Percentiles rank a stretch among this genome's conserved stretches.
Evolutionary conservation across 768 basidiomycete genomes (phyloP).

Genomic region (Mycena pura): DNA sequence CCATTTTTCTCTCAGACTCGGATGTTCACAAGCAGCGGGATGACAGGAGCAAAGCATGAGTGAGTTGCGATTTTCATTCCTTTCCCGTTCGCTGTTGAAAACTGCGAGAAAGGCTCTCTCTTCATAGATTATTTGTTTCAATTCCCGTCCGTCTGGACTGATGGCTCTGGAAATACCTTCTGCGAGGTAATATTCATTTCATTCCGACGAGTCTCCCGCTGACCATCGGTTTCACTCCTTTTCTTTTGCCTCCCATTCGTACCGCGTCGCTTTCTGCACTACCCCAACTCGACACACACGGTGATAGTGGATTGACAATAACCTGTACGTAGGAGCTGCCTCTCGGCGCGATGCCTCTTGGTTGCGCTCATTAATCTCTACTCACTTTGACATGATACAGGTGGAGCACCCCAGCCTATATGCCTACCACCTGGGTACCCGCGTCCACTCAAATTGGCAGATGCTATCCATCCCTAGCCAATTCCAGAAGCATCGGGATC

Average conservation of each 20-base stretch:
- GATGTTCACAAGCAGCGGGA: background rate
- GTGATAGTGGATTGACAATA: background rate
- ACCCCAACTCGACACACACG: too few relatives aligned
- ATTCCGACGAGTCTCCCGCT: too few relatives aligned
- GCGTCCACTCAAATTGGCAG: background rate
- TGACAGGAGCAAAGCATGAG: background rate
- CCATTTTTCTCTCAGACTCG: background rate
- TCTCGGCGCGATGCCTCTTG: too few relatives aligned
- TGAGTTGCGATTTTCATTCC: background rate
- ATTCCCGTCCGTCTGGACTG: slow-evolving; percentile 1
- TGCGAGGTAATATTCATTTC: background rate
- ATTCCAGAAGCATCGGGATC: background rate
- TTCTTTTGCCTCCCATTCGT: too few relatives aligned
- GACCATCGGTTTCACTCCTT: too few relatives aligned
- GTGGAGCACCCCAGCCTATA: background rate
- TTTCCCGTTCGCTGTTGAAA: background rate
- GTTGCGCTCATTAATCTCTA: background rate
- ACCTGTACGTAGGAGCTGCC: background rate
- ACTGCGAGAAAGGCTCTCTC: slow-evolving; percentile 1
- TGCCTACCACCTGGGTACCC: background rate
- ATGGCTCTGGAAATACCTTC: background rate
- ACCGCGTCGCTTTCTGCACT: too few relatives aligned
- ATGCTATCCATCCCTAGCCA: slow-evolving; percentile 4
- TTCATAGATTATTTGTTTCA: slow-evolving; percentile 6
- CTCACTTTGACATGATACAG: background rate